Conservation (phyloP, 225 moss, liverwort and hornwort species). For the Bryum argenteum region DNA sequence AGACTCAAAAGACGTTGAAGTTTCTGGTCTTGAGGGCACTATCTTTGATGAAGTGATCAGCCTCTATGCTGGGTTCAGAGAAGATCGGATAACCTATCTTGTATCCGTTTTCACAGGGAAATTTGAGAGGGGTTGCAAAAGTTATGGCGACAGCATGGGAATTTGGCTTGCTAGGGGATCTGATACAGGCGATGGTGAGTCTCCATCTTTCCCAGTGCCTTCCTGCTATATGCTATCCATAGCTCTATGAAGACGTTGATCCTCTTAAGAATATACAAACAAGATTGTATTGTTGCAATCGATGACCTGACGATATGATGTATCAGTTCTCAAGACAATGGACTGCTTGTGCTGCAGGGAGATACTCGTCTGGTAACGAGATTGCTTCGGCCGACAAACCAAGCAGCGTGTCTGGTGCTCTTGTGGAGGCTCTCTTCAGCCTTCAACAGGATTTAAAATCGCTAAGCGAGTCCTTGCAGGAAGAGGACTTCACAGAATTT, state of each 20-base stretch:
- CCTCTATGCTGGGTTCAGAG: constrained; percentile 59
- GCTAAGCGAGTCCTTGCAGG: constrained; percentile 62
- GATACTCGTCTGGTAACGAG: constrained; percentile 31
- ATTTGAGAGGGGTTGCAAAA: constrained; percentile 75
- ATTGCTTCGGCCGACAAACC: constrained; percentile 27
- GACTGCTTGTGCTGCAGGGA: constrained; percentile 27
- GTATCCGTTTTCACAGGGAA: constrained; percentile 60
- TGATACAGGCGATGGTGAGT: constrained; percentile 39
- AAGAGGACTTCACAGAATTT: constrained; percentile 66
- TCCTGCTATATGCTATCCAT: constrained; percentile 3
- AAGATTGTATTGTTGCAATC: constrained; percentile 7
- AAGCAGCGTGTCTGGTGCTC: constrained; percentile 59
- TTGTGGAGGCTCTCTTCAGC: constrained; percentile 71
- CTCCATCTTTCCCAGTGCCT: neutral
- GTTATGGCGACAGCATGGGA: constrained; percentile 64
- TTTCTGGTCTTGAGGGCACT: constrained; percentile 63
- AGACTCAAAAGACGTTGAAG: constrained; percentile 31
- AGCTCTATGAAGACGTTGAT: neutral
- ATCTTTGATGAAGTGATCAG: constrained; percentile 75
- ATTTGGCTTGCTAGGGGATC: constrained; percentile 59
- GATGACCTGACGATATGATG: constrained; percentile 14
- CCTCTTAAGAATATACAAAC: neutral
- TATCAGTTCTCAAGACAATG: constrained; percentile 10
- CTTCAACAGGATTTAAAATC: constrained; percentile 71
- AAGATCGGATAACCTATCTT: constrained; percentile 69